A percentile compares a stretch with the other conserved stretches of the same genome.
Evolutionary conservation across 176 grass and related monocot species (phyloP).

Genomic region (Avena sativa): DNA sequence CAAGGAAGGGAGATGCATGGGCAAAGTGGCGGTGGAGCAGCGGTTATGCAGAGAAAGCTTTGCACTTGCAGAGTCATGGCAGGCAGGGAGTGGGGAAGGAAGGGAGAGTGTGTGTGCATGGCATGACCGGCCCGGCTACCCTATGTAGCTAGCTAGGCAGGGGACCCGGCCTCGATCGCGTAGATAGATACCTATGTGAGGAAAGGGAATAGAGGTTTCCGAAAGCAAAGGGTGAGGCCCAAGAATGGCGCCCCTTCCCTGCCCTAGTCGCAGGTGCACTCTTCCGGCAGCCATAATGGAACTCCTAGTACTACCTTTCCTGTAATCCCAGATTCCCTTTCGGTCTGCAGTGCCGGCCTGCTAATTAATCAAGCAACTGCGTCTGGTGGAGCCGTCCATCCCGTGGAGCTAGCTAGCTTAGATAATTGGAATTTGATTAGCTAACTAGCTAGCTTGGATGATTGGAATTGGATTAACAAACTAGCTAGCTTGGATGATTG

Average conservation of each 20-base stretch:
- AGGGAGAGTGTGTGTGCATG: conserved; percentile 33
- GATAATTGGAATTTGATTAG: neutral
- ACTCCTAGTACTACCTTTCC: conserved; percentile 35
- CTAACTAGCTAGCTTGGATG: neutral
- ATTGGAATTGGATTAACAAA: neutral
- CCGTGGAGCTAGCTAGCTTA: neutral
- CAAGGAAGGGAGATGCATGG: conserved; percentile 53
- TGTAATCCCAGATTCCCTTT: conserved; percentile 38
- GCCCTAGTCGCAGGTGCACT: conserved; percentile 72
- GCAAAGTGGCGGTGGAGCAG: conserved; percentile 46
- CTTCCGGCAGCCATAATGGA: conserved; percentile 75
- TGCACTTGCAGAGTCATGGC: conserved; percentile 56
- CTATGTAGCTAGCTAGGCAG: conserved; percentile 36
- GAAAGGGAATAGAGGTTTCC: conserved; percentile 94
- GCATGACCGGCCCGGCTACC: conserved; percentile 31
- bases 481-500: neutral
- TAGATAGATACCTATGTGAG: conserved; percentile 48
- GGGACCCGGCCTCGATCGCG: conserved; percentile 39
- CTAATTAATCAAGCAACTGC: conserved; percentile 44
- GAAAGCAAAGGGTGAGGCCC: conserved; percentile 73
- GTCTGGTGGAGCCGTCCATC: neutral
- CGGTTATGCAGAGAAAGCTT: conserved; percentile 46
- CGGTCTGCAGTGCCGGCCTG: conserved; percentile 11
- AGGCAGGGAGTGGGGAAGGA: neutral
- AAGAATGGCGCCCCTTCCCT: conserved; percentile 59